Conservation (phyloP, 1,284 basidiomycete genomes). For the Naganishia sp. region DNA sequence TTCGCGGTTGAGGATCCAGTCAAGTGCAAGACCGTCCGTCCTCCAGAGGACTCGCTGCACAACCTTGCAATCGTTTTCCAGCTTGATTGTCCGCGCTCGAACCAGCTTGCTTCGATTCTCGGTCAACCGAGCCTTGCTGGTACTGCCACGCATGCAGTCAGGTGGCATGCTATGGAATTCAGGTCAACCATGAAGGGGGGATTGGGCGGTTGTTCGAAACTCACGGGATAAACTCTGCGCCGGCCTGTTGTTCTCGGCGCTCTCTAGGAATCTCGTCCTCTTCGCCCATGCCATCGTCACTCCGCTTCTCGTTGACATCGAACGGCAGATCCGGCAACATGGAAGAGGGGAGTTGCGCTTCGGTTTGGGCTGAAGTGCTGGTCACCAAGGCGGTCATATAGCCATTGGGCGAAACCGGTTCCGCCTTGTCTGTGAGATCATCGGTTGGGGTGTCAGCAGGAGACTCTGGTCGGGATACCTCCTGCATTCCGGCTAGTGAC, state of each 20-base stretch:
- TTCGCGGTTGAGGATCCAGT: constrained; percentile 9
- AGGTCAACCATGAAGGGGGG: neutral
- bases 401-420: neutral
- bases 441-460: neutral
- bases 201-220: neutral
- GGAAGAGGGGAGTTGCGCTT: constrained; percentile 4
- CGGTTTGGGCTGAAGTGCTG: neutral
- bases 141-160: neutral
- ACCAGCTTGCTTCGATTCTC: constrained; percentile 12
- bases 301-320: constrained; percentile 12
- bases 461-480: neutral
- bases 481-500: too few species aligned
- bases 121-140: neutral
- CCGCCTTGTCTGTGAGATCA: neutral
- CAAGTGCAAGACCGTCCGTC: constrained; percentile 14
- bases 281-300: neutral
- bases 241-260: neutral
- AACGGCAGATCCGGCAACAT: neutral
- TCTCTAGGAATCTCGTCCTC: neutral
- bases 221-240: constrained; percentile 14
- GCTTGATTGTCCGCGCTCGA: neutral
- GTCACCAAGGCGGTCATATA: neutral
- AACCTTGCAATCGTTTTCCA: constrained; percentile 13
- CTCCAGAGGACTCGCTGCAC: constrained; percentile 18
- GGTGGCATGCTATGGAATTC: constrained; percentile 4